Percentiles rank a stretch among this genome's conserved stretches.
Evolutionary conservation across 192 early-diverging fungal species (phyloP).

Genomic region (Backusella psychrophila): DNA sequence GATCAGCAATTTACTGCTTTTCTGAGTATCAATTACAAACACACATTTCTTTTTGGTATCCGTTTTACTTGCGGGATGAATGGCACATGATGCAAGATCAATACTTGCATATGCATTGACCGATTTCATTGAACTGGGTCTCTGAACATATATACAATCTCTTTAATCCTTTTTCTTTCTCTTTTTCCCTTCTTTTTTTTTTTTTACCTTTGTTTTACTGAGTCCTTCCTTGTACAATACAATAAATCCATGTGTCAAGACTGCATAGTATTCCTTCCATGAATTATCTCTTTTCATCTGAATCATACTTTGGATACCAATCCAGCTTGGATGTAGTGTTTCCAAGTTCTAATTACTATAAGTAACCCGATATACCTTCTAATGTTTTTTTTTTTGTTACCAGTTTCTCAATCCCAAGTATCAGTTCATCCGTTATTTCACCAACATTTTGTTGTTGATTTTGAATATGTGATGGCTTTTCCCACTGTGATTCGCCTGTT

Average conservation of each 20-base stretch:
- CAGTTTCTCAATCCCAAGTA: not conserved
- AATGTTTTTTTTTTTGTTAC: conserved; percentile 10
- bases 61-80: conserved; percentile 30
- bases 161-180: not conserved
- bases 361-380: not conserved
- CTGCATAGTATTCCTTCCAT: conserved; percentile 47
- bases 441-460: not conserved
- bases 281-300: conserved; percentile 41
- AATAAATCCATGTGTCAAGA: conserved; percentile 34
- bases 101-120: conserved; percentile 24
- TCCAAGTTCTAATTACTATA: conserved; percentile 33
- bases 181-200: not conserved
- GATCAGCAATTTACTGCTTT: conserved; percentile 24
- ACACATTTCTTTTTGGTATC: conserved; percentile 36
- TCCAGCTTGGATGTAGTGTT: conserved; percentile 33
- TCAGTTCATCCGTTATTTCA: not conserved
- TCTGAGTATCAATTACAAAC: conserved; percentile 25
- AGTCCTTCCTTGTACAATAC: conserved; percentile 27
- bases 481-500: conserved; percentile 51
- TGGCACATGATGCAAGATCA: conserved; percentile 29
- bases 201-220: conserved; percentile 27
- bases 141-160: not conserved
- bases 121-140: conserved; percentile 21
- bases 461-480: conserved; percentile 26
- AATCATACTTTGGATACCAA: conserved; percentile 37